Percentiles rank a stretch among this genome's conserved stretches.
Conservation (phyloP, 2,329 filamentous ascomycete genomes). For the Aureobasidium sp. region DNA sequence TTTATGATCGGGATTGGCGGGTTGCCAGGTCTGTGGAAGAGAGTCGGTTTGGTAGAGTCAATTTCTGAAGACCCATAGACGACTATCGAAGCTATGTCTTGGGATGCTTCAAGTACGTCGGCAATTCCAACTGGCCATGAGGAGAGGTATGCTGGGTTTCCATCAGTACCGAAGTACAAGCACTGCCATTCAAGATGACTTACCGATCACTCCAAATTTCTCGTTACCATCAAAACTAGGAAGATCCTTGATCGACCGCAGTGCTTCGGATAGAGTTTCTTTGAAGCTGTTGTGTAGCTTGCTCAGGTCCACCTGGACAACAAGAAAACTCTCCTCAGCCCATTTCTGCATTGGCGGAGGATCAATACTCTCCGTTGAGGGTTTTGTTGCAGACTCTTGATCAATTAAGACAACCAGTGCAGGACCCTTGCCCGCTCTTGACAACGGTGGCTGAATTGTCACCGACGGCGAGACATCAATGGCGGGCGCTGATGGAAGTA, state of each 20-base stretch:
- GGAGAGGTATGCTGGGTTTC: slow-evolving; percentile 20
- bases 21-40: slow-evolving; percentile 23
- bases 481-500: not conserved
- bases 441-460: slow-evolving; percentile 36
- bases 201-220: slow-evolving; percentile 34
- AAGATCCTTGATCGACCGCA: slow-evolving; percentile 21
- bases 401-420: slow-evolving; percentile 42
- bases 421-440: slow-evolving; percentile 43
- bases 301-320: slow-evolving; percentile 46
- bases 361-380: slow-evolving; percentile 36
- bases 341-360: slow-evolving; percentile 58
- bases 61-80: slow-evolving; percentile 18
- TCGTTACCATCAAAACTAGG: slow-evolving; percentile 32
- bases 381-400: slow-evolving; percentile 24
- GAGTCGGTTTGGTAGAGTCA: slow-evolving; percentile 19
- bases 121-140: not conserved
- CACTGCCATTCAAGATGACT: not conserved
- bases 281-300: slow-evolving; percentile 15
- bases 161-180: slow-evolving; percentile 14
- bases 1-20: slow-evolving; percentile 17
- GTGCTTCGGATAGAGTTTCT: slow-evolving; percentile 20
- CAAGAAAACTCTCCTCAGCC: slow-evolving; percentile 63
- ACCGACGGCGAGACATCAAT: not conserved
- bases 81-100: slow-evolving; percentile 23
- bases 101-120: slow-evolving; percentile 20